Evolutionary conservation across 2,329 filamentous ascomycete species (phyloP), one percentile per base, ranked within the genome.

Genomic region (Colletotrichum sp.): DNA sequence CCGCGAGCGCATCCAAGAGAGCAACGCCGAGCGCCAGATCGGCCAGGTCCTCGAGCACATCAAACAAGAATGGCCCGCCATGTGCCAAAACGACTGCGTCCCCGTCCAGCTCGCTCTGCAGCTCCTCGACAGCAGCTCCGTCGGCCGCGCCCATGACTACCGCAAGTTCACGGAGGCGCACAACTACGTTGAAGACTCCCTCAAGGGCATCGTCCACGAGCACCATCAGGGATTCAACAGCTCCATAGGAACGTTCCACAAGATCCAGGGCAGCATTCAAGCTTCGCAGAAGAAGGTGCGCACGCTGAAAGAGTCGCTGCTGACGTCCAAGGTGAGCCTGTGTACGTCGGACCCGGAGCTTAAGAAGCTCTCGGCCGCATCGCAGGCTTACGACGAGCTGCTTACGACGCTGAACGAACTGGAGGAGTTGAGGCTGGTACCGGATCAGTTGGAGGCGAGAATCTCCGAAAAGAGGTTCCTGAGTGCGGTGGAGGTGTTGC

Each of bases 221-320:
- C 96, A 99, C 83, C 96, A 99, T 82, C 97, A 99, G 85, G 98
- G 97, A 63, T 99, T 99, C 90, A 99, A 99, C 86, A 98, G 95
- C 85, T 98, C 96, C 67, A 99, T 99, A 78, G 97, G 96, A 84
- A 99, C 96, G 25, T 99, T 99, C 83, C 98, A 99, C 88, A 98
- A 98, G 85, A 99, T 99, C 77, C 97, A 99, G 84, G 92, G 93
- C 69, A 98, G 95, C 85, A 97, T 99, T 79, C 95, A 96, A 81
- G 89, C 92, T 67, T 98, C 96, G 19, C 97, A 99, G 85, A 93
- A 93, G 81, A 93, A 95, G 76, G 95, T 99, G 70, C 92, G 96
- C 75, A 88, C 90, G 15, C 88, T 99, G 77, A 97, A 96, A 84
- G 92, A 96, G 73, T 95, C 95, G n/a, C 88, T 99, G 73, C 90